Evolutionary conservation across 169 alveolate genomes (phyloP).

Genomic region (Plasmodium falciparum): DNA sequence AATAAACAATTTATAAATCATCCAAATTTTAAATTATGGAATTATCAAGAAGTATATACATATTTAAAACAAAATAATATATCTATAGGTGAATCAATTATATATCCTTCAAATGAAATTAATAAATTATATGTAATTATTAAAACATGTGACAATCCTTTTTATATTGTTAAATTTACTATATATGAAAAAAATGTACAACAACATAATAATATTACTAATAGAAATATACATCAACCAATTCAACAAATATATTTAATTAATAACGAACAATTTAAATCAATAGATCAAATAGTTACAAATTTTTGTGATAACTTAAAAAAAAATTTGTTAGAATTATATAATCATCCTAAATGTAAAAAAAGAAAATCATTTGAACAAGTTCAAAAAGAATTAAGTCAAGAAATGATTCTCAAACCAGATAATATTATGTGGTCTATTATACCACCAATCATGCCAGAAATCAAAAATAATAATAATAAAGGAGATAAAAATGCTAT

Average conservation of each 20-base stretch:
- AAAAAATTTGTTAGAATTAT: slow-evolving; percentile 85
- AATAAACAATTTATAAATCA: slow-evolving; percentile 31
- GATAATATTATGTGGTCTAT: slow-evolving; percentile 87
- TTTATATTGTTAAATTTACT: slow-evolving; percentile 83
- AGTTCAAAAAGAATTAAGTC: slow-evolving; percentile 84
- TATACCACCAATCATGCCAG: slow-evolving; percentile 81
- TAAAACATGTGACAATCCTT: slow-evolving; percentile 86
- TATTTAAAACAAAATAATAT: slow-evolving; percentile 67
- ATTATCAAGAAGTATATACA: slow-evolving; percentile 35
- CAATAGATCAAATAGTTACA: slow-evolving; percentile 85
- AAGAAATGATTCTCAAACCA: slow-evolving; percentile 84
- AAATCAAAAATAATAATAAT: slow-evolving; percentile 43
- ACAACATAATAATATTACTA: slow-evolving; percentile 80
- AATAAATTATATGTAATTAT: slow-evolving; percentile 83
- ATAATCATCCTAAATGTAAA: slow-evolving; percentile 85
- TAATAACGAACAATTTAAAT: slow-evolving; percentile 73
- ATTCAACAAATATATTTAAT: slow-evolving; percentile 77
- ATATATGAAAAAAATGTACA: slow-evolving; percentile 83
- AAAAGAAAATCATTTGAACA: slow-evolving; percentile 77
- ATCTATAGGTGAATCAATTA: slow-evolving; percentile 85
- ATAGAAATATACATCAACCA: slow-evolving; percentile 33
- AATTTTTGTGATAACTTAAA: slow-evolving; percentile 86
- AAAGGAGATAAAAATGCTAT: slow-evolving; percentile 32
- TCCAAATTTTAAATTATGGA: slow-evolving; percentile 71
- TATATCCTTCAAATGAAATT: slow-evolving; percentile 84